phyloP scores from a whole-genome alignment of 2,329 filamentous ascomycete genomes.

The Balansia obtecta region DNA sequence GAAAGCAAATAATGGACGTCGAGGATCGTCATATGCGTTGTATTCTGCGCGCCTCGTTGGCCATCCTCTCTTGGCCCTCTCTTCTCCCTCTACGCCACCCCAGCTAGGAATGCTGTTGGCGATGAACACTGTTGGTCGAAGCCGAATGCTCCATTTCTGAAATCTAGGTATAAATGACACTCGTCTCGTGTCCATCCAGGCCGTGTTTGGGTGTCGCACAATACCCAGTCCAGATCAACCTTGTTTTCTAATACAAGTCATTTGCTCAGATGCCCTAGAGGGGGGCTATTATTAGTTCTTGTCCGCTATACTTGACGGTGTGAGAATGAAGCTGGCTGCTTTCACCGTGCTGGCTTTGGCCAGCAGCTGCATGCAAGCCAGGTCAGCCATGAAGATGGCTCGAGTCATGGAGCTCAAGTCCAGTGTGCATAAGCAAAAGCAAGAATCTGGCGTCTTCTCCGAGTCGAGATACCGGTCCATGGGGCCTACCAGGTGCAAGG shows the following conservation, averaged over 20 bases:
- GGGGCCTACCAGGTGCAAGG: not conserved
- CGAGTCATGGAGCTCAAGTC: not conserved
- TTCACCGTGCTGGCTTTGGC: not conserved
- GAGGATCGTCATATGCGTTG: not conserved
- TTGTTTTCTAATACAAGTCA: too few relatives aligned
- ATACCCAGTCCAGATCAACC: too few relatives aligned
- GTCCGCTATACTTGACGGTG: not conserved
- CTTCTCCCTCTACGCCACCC: too few relatives aligned
- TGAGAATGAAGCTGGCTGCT: slow-evolving; percentile 1
- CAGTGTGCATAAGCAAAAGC: not conserved
- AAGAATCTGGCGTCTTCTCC: not conserved
- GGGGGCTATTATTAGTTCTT: not conserved
- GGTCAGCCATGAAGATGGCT: not conserved
- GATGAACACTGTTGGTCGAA: too few relatives aligned
- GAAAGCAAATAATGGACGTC: not conserved
- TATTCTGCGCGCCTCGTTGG: not conserved
- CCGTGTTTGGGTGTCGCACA: too few relatives aligned
- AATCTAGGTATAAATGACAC: too few relatives aligned
- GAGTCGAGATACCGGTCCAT: not conserved
- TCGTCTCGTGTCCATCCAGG: too few relatives aligned
- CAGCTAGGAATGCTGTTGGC: too few relatives aligned
- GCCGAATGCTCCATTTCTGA: too few relatives aligned
- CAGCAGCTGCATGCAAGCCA: not conserved
- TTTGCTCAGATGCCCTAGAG: too few relatives aligned
- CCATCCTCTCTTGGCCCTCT: too few relatives aligned